A percentile compares a stretch with the other conserved stretches of the same genome.
phyloP scores from a whole-genome alignment of 139 green algal species.

The Monoraphidium neglectum region DNA sequence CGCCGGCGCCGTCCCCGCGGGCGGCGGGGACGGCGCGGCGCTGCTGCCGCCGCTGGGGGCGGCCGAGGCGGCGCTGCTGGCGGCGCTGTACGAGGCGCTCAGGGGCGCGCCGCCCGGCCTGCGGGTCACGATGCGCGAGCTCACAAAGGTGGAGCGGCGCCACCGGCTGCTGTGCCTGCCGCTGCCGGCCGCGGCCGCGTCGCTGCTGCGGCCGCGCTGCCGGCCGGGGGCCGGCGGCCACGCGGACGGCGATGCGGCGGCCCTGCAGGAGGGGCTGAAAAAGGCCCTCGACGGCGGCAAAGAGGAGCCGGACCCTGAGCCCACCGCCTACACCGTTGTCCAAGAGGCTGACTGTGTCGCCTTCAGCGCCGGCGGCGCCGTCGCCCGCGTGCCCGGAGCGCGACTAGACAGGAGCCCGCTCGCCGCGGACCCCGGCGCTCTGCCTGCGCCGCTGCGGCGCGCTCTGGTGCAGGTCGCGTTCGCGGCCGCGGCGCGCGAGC shows the following conservation, averaged over 20 bases:
- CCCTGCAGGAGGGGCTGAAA: no score
- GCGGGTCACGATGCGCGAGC: constrained; percentile 37
- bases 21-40: no score
- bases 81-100: no score
- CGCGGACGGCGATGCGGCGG: no score
- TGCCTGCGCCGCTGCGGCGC: constrained; percentile 16
- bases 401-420: no score
- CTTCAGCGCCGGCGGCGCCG: background rate
- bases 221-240: no score
- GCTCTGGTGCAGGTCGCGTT: constrained; percentile 35
- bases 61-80: no score
- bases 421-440: background rate
- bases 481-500: constrained; percentile 32
- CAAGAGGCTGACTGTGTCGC: background rate
- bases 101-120: no score
- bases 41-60: no score
- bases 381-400: no score
- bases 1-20: background rate
- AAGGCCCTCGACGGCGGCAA: no score
- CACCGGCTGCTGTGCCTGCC: background rate
- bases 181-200: constrained; percentile 11
- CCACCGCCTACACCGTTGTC: background rate
- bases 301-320: no score
- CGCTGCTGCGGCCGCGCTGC: constrained; percentile 19
- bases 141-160: constrained; percentile 41